Evolutionary conservation across 768 basidiomycete genomes (phyloP).

Genomic region (Gelatoporia subvermispora): DNA sequence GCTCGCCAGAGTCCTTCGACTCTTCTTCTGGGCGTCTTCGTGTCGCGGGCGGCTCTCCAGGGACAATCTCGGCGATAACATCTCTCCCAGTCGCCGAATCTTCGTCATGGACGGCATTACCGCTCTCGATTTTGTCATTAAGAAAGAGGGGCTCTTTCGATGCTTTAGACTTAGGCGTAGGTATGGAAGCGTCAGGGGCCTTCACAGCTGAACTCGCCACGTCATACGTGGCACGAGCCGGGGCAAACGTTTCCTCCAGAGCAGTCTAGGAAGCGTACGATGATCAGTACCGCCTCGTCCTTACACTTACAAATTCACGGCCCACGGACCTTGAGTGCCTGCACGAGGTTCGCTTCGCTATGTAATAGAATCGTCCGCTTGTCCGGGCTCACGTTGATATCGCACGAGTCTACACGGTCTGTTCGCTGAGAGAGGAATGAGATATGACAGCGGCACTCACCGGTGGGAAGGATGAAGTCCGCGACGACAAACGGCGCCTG

Average conservation of each 20-base stretch:
- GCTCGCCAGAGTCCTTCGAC: neutral
- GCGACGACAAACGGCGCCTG: constrained; percentile 83
- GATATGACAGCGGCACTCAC: constrained; percentile 36
- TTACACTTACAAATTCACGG: neutral
- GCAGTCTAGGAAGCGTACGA: constrained; percentile 39
- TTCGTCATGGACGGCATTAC: neutral
- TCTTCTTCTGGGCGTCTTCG: neutral
- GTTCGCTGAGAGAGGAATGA: no score
- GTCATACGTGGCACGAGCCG: constrained; percentile 69
- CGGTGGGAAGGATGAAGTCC: constrained; percentile 75
- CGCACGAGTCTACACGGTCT: constrained; percentile 55
- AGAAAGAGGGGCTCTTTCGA: constrained; percentile 15
- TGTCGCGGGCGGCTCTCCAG: neutral
- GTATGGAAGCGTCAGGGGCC: neutral
- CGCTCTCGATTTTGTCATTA: constrained; percentile 11
- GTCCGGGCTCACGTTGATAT: constrained; percentile 95
- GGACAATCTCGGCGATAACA: neutral
- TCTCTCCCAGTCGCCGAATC: no score
- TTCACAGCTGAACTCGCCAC: constrained; percentile 25
- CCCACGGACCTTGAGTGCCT: constrained; percentile 63
- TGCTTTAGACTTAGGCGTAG: neutral
- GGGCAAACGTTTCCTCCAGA: constrained; percentile 64
- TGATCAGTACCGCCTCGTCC: neutral
- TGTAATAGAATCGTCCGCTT: constrained; percentile 94
- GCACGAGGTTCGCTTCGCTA: constrained; percentile 74